A percentile compares a stretch with the other conserved stretches of the same genome.
These are phyloP conservation scores for Pseudogymnoascus sp. DNA, from an alignment of 2,329 filamentous ascomycete genomes.

Conservation along the genomic window DNA sequence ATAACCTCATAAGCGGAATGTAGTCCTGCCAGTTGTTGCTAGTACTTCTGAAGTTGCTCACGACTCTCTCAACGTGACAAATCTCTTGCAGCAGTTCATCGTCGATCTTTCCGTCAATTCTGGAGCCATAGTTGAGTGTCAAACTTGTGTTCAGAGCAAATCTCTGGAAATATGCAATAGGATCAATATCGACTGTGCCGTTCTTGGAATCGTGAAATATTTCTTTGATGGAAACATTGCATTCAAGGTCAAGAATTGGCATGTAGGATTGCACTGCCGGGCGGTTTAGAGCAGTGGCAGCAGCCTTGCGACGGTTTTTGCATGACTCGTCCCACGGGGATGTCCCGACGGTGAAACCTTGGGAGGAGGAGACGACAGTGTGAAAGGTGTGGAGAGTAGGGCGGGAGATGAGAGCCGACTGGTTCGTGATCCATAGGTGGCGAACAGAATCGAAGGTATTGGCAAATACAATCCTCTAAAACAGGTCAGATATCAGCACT, in stretches of 20 bases:
- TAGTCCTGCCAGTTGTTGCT: constrained; percentile 84
- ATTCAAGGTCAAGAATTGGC: constrained; percentile 74
- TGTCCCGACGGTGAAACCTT: constrained; percentile 76
- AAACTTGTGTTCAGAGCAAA: constrained; percentile 71
- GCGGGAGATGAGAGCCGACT: constrained; percentile 68
- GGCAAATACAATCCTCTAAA: constrained; percentile 62
- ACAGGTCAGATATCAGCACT: constrained; percentile 6
- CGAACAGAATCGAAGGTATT: constrained; percentile 70
- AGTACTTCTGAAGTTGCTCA: constrained; percentile 69
- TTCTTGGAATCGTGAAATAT: constrained; percentile 54
- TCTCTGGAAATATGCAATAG: constrained; percentile 64
- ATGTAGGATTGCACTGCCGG: constrained; percentile 72
- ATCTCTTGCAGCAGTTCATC: constrained; percentile 65
- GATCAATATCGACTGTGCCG: constrained; percentile 59
- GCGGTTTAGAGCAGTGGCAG: constrained; percentile 68
- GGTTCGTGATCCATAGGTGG: constrained; percentile 70
- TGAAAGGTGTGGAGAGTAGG: constrained; percentile 77
- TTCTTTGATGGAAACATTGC: constrained; percentile 63
- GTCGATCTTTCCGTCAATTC: constrained; percentile 63
- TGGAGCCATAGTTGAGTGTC: constrained; percentile 71
- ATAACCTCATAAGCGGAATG: constrained; percentile 63
- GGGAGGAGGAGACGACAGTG: constrained; percentile 65
- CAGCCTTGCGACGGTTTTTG: constrained; percentile 68
- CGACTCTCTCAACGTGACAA: constrained; percentile 63
- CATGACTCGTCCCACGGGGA: constrained; percentile 79